Evolutionary conservation across 805 yeast genomes (phyloP).

Genomic region (Saturnispora bothae): DNA sequence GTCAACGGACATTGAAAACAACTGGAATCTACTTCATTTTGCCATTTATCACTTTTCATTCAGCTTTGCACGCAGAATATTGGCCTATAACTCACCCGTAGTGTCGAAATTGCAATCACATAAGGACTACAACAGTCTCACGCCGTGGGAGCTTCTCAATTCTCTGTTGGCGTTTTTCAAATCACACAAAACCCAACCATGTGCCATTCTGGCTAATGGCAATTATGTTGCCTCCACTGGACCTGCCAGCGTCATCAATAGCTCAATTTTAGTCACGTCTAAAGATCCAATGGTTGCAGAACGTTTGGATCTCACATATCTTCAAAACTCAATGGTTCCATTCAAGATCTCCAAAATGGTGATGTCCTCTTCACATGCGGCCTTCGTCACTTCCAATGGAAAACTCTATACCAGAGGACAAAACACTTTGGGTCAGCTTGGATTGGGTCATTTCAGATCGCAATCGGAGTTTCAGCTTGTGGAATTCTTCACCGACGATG

Average conservation of each 20-base stretch:
- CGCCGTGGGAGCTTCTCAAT: slow-evolving; percentile 60
- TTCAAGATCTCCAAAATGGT: slow-evolving; percentile 4
- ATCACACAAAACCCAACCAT: neutral
- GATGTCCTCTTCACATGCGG: slow-evolving; percentile 8
- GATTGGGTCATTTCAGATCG: neutral
- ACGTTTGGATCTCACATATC: neutral
- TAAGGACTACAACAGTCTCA: slow-evolving; percentile 60
- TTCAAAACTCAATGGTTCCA: slow-evolving; percentile 3
- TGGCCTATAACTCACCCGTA: slow-evolving; percentile 17
- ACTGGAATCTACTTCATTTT: slow-evolving; percentile 74
- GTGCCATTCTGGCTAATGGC: slow-evolving; percentile 7
- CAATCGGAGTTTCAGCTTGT: neutral
- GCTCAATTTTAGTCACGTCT: neutral
- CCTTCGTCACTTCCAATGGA: slow-evolving; percentile 10
- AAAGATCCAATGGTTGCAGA: neutral
- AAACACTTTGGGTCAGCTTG: slow-evolving; percentile 30
- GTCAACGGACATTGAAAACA: slow-evolving; percentile 58
- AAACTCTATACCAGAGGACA: slow-evolving; percentile 55
- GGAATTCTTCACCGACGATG: neutral
- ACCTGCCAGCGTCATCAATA: neutral
- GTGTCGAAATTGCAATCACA: slow-evolving; percentile 30
- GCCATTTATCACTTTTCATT: slow-evolving; percentile 50
- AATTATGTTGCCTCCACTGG: neutral
- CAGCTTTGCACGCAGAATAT: slow-evolving; percentile 38
- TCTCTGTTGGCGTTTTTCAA: slow-evolving; percentile 10